Evolutionary conservation across 345 rosid species (phyloP).

Genomic region (Lagerstroemia speciosa): DNA sequence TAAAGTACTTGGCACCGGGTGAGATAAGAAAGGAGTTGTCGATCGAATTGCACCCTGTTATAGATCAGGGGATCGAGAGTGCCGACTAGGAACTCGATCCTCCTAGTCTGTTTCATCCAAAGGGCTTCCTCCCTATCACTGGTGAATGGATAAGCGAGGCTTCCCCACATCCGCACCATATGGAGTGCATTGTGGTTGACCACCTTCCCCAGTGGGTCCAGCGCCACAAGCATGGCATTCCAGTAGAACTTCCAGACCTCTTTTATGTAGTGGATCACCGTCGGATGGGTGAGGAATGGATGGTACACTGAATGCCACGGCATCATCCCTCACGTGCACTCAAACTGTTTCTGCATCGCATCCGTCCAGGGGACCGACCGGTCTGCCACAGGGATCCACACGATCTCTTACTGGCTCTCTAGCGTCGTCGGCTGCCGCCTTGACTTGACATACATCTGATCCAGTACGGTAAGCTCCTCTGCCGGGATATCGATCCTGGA

Average conservation of each 20-base stretch:
- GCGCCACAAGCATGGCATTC: conserved; percentile 41
- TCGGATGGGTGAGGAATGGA: conserved; percentile 36
- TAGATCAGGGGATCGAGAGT: conserved; percentile 23
- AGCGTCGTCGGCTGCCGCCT: conserved; percentile 18
- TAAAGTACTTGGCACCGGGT: neutral
- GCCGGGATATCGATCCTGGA: conserved; percentile 38
- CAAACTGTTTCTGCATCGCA: conserved; percentile 17
- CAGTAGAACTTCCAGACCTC: conserved; percentile 52
- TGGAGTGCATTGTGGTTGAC: conserved; percentile 41
- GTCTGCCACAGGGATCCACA: conserved; percentile 57
- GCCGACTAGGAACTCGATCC: conserved; percentile 38
- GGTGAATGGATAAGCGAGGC: conserved; percentile 48
- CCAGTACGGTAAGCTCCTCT: conserved; percentile 32
- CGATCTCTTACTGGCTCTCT: conserved; percentile 48
- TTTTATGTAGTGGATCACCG: conserved; percentile 43
- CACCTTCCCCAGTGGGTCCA: conserved; percentile 52
- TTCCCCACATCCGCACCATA: conserved; percentile 74
- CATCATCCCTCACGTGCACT: conserved; percentile 27
- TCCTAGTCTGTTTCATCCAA: conserved; percentile 54
- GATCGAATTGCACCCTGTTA: conserved; percentile 28
- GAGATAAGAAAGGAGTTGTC: neutral
- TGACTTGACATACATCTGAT: conserved; percentile 31
- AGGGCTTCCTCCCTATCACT: conserved; percentile 41
- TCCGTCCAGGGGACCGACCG: conserved; percentile 26
- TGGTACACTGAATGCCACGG: conserved; percentile 51